phyloP scores from a whole-genome alignment of 805 yeast genomes.

The Teunomyces aglyptinius region DNA sequence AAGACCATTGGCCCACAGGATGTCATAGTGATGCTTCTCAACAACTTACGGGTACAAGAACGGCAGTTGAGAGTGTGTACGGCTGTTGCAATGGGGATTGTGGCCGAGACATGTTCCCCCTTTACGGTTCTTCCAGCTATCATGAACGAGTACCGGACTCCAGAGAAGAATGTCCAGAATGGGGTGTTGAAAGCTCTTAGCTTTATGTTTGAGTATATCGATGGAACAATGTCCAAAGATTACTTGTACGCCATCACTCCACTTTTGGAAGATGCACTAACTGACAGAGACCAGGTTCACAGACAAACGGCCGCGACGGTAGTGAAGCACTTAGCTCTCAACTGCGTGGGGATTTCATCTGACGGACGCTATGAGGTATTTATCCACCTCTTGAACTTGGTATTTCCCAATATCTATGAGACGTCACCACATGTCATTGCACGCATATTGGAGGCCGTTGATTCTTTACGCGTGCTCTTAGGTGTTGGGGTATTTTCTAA shows the following conservation, averaged over 20 bases:
- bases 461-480: conserved; percentile 63
- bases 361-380: conserved; percentile 67
- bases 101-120: conserved; percentile 90
- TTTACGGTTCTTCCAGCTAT: conserved; percentile 91
- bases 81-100: conserved; percentile 96
- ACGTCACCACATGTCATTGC: conserved; percentile 93
- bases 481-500: conserved; percentile 76
- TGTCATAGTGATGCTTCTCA: conserved; percentile 77
- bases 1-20: conserved; percentile 95
- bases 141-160: conserved; percentile 92
- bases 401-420: conserved; percentile 88
- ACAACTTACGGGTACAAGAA: conserved; percentile 87
- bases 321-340: conserved; percentile 74
- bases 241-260: conserved; percentile 81
- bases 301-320: conserved; percentile 94
- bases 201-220: conserved; percentile 89
- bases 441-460: conserved; percentile 78
- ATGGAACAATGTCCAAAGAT: conserved; percentile 68
- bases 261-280: conserved; percentile 81
- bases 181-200: conserved; percentile 90
- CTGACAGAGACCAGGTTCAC: conserved; percentile 87
- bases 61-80: conserved; percentile 96
- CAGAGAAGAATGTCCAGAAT: conserved; percentile 90
- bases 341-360: conserved; percentile 69
- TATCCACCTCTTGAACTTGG: conserved; percentile 73